Evolutionary conservation across 768 basidiomycete species (phyloP).

Genomic region (Kwoniella sp.): DNA sequence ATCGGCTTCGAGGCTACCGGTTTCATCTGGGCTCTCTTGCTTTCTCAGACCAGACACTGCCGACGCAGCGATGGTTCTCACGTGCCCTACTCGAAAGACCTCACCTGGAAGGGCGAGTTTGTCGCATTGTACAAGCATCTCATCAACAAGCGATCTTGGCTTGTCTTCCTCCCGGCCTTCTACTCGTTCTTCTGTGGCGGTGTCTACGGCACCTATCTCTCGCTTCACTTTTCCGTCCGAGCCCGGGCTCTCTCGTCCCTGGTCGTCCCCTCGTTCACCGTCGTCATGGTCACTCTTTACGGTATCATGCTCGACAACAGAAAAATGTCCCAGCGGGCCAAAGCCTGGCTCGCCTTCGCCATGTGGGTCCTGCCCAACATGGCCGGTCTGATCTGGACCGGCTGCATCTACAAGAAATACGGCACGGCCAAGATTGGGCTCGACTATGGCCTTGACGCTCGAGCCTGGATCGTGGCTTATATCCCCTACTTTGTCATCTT

Average conservation of each 20-base stretch:
- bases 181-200: slow-evolving; percentile 26
- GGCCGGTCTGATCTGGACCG: slow-evolving; percentile 11
- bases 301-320: slow-evolving; percentile 17
- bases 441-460: neutral
- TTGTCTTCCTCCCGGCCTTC: slow-evolving; percentile 15
- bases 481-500: slow-evolving; percentile 17
- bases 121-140: slow-evolving; percentile 14
- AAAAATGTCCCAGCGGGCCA: slow-evolving; percentile 4
- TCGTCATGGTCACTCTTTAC: slow-evolving; percentile 16
- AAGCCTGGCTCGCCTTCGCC: slow-evolving; percentile 13
- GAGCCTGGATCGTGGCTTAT: slow-evolving; percentile 18
- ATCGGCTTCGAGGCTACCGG: slow-evolving; percentile 16
- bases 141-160: slow-evolving; percentile 8
- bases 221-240: slow-evolving; percentile 21
- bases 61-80: slow-evolving; percentile 16
- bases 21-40: slow-evolving; percentile 5
- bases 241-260: slow-evolving; percentile 28
- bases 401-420: slow-evolving; percentile 10
- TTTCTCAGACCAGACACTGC: slow-evolving; percentile 15
- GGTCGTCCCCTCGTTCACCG: slow-evolving; percentile 15
- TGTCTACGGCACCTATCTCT: slow-evolving; percentile 17
- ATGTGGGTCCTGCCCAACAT: slow-evolving; percentile 11
- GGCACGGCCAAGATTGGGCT: neutral
- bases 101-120: slow-evolving; percentile 17
- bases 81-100: slow-evolving; percentile 3